A percentile compares a stretch with the other conserved stretches of the same genome.
Evolutionary conservation across 805 yeast species (phyloP).

Genomic region (Metschnikowia arizonensis): DNA sequence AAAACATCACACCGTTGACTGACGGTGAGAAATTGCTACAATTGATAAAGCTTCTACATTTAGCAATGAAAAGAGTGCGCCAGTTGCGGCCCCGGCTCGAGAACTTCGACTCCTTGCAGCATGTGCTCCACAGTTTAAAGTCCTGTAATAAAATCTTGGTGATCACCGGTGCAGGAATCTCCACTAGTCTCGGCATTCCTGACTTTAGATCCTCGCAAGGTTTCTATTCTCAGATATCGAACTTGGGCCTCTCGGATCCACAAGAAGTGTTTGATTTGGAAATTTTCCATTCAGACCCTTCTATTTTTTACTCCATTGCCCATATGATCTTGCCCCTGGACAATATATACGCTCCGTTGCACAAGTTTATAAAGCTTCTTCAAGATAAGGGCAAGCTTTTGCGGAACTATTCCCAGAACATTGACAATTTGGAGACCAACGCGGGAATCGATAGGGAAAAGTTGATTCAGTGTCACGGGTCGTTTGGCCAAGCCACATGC

Average conservation of each 20-base stretch:
- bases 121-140: slow-evolving; percentile 41
- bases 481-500: slow-evolving; percentile 85
- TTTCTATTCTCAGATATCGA: slow-evolving; percentile 63
- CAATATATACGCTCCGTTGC: slow-evolving; percentile 65
- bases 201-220: slow-evolving; percentile 91
- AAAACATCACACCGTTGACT: slow-evolving; percentile 23
- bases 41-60: slow-evolving; percentile 50
- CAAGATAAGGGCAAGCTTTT: slow-evolving; percentile 74
- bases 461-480: slow-evolving; percentile 87
- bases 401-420: slow-evolving; percentile 86
- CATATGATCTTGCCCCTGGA: slow-evolving; percentile 78
- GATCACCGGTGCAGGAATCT: slow-evolving; percentile 90
- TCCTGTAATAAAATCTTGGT: slow-evolving; percentile 52
- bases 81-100: slow-evolving; percentile 53
- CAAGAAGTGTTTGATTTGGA: slow-evolving; percentile 82
- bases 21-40: slow-evolving; percentile 45
- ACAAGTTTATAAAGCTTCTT: slow-evolving; percentile 68
- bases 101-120: slow-evolving; percentile 53
- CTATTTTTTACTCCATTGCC: slow-evolving; percentile 81
- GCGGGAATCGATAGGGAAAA: slow-evolving; percentile 69
- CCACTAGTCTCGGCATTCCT: slow-evolving; percentile 86
- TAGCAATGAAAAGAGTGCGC: slow-evolving; percentile 61
- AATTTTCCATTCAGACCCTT: slow-evolving; percentile 71
- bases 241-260: slow-evolving; percentile 75
- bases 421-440: slow-evolving; percentile 78